Evolutionary conservation across 305 asterid species (phyloP).

Genomic region (Rubia tinctorum): DNA sequence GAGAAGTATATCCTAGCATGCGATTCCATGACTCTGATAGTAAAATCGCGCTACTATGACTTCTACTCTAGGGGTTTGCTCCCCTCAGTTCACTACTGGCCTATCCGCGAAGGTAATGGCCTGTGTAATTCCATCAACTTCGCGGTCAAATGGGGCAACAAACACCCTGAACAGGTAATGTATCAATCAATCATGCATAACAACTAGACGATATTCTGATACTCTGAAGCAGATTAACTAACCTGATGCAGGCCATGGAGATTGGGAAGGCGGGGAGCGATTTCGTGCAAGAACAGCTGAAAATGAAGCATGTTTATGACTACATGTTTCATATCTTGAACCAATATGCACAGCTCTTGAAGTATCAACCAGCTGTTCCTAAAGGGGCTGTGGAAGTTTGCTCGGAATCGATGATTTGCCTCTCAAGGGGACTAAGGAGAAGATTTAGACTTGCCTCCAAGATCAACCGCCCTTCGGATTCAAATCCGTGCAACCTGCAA

Average conservation of each 20-base stretch:
- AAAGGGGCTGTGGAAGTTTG: conserved; percentile 55
- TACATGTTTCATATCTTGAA: conserved; percentile 63
- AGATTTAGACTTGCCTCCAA: conserved; percentile 44
- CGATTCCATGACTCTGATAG: conserved; percentile 55
- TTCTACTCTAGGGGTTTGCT: conserved; percentile 70
- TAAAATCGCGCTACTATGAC: conserved; percentile 60
- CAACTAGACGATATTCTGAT: not conserved
- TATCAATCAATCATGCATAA: not conserved
- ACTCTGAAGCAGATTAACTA: not conserved
- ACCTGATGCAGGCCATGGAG: conserved; percentile 51
- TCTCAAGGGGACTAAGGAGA: conserved; percentile 50
- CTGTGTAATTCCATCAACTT: conserved; percentile 54
- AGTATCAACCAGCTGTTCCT: conserved; percentile 62
- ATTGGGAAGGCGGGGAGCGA: conserved; percentile 73
- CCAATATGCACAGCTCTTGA: conserved; percentile 67
- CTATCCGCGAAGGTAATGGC: conserved; percentile 30
- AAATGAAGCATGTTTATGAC: conserved; percentile 62
- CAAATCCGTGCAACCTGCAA: conserved; percentile 51
- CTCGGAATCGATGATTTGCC: conserved; percentile 54
- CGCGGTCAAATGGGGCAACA: conserved; percentile 81
- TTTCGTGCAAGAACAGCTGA: conserved; percentile 56
- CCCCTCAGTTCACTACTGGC: conserved; percentile 82
- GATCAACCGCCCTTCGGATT: conserved; percentile 44
- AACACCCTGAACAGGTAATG: conserved; percentile 43
- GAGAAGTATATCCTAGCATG: conserved; percentile 83